Percentiles rank a stretch among this genome's conserved stretches.
These are phyloP conservation scores for Leccinum subspadiceum DNA, from an alignment of 1,284 basidiomycete genomes.

Conservation along the genomic window DNA sequence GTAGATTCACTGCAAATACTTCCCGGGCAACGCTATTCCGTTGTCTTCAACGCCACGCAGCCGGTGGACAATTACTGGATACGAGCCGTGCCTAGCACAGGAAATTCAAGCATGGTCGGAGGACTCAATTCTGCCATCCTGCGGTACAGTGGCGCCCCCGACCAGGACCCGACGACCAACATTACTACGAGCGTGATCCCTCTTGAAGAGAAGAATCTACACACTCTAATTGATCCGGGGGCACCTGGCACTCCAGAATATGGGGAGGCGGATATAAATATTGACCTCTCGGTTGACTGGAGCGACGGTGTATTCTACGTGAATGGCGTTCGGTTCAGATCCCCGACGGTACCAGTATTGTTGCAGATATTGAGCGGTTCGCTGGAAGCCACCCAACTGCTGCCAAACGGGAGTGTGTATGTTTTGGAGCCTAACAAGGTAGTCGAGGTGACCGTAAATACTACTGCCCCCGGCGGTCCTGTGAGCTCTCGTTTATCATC, in stretches of 20 bases:
- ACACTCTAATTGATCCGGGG: slow-evolving; percentile 35
- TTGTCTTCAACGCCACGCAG: slow-evolving; percentile 38
- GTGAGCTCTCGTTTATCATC: slow-evolving; percentile 14
- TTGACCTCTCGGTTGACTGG: slow-evolving; percentile 25
- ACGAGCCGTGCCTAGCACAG: slow-evolving; percentile 23
- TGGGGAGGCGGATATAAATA: slow-evolving; percentile 32
- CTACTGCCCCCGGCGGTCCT: slow-evolving; percentile 14
- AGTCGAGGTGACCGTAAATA: slow-evolving; percentile 33
- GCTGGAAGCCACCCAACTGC: slow-evolving; percentile 23
- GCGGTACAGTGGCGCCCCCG: slow-evolving; percentile 46
- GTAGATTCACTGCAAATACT: slow-evolving; percentile 34
- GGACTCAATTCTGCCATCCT: slow-evolving; percentile 53
- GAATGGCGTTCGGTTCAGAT: slow-evolving; percentile 23
- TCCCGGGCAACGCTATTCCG: slow-evolving; percentile 39
- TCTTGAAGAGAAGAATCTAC: slow-evolving; percentile 35
- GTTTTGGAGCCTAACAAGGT: slow-evolving; percentile 32
- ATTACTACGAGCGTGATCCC: slow-evolving; percentile 24
- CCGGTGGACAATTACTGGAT: slow-evolving; percentile 38
- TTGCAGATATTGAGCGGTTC: slow-evolving; percentile 39
- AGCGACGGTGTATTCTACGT: slow-evolving; percentile 19
- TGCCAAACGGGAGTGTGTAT: slow-evolving; percentile 31
- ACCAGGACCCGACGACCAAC: slow-evolving; percentile 39
- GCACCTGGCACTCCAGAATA: slow-evolving; percentile 31
- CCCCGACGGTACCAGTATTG: slow-evolving; percentile 34
- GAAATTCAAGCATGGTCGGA: slow-evolving; percentile 26